A percentile compares a stretch with the other conserved stretches of the same genome.
These are phyloP conservation scores for Cymodocea nodosa DNA, from an alignment of 116 monocot genomes.

Conservation along the genomic window DNA sequence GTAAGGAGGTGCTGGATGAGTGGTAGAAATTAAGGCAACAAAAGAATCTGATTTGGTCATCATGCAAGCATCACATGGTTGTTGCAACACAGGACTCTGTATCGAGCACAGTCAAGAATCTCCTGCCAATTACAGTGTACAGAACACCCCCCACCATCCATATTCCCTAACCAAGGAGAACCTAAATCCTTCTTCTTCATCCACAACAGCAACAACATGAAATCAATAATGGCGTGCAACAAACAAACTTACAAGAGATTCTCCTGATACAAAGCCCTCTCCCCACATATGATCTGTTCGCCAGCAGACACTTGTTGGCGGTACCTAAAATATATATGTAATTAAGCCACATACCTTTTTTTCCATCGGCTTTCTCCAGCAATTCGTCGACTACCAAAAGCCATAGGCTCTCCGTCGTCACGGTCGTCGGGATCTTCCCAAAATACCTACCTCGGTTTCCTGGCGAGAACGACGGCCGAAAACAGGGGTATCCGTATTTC, in stretches of 20 bases:
- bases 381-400: neutral
- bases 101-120: conserved; percentile 5
- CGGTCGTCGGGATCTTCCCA: neutral
- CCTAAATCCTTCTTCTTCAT: neutral
- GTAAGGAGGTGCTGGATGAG: neutral
- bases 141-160: neutral
- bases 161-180: neutral
- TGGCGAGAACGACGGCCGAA: too few species aligned
- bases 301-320: neutral
- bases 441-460: neutral
- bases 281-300: neutral
- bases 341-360: too few species aligned
- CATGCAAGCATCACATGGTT: conserved; percentile 2
- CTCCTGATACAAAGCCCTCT: conserved; percentile 13
- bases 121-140: conserved; percentile 2
- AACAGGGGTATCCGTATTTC: neutral
- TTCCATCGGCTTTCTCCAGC: neutral
- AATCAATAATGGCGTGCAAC: neutral
- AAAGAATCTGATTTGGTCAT: neutral
- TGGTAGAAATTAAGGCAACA: neutral
- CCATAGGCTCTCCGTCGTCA: neutral
- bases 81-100: conserved; percentile 3
- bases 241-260: conserved; percentile 6
- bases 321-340: too few species aligned
- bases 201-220: neutral